These are phyloP conservation scores for Suillus brevipes DNA, from an alignment of 768 basidiomycete species.

Conservation along the genomic window DNA sequence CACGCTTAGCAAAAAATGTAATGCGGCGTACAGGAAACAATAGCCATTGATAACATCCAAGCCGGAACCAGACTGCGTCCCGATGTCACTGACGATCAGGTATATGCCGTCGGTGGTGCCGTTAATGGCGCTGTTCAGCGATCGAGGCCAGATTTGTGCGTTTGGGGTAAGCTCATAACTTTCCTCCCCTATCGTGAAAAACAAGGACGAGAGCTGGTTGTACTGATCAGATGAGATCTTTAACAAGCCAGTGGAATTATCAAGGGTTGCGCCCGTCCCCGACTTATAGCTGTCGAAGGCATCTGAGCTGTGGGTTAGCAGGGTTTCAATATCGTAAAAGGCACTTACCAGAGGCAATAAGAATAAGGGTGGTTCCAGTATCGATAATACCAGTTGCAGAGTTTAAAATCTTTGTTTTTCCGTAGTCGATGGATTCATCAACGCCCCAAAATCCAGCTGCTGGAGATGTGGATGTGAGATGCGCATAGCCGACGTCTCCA, in stretches of 20 bases:
- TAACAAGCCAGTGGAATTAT: conserved; percentile 18
- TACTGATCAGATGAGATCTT: conserved; percentile 8
- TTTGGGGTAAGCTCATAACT: conserved; percentile 31
- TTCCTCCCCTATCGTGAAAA: conserved; percentile 10
- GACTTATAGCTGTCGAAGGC: conserved; percentile 15
- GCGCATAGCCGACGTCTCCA: not conserved
- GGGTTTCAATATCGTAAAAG: not conserved
- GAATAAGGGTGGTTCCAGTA: conserved; percentile 37
- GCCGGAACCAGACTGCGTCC: conserved; percentile 28
- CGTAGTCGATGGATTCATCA: conserved; percentile 31
- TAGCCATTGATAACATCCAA: conserved; percentile 17
- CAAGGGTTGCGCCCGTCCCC: conserved; percentile 11
- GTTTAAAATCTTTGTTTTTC: conserved; percentile 22
- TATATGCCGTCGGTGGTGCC: conserved; percentile 16
- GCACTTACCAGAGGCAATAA: conserved; percentile 13
- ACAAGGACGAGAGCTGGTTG: conserved; percentile 1
- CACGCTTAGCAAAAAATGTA: conserved; percentile 11
- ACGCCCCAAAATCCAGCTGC: conserved; percentile 37
- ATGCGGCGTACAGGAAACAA: not conserved
- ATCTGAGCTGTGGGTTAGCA: conserved; percentile 4
- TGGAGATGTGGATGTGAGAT: conserved; percentile 32
- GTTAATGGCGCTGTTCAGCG: conserved; percentile 36
- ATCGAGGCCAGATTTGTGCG: conserved; percentile 34
- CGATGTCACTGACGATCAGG: conserved; percentile 20
- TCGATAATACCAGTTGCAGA: conserved; percentile 36